Conservation (phyloP, 805 yeast species). For the Saccharomycopsis fermentans region DNA sequence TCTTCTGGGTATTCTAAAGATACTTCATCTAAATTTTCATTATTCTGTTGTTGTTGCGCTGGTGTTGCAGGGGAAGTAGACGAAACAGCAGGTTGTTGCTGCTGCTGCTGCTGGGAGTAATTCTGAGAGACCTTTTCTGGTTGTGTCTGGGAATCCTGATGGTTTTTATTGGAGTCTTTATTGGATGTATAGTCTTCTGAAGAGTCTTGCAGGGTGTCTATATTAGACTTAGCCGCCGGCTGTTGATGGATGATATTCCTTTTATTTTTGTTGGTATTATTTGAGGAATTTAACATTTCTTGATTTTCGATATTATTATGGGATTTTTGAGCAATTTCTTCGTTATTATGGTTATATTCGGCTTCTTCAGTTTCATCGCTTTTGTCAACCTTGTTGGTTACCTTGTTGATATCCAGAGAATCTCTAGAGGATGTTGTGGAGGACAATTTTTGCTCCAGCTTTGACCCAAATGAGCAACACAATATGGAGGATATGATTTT, state of each 20-base stretch:
- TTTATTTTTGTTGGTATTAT: not conserved
- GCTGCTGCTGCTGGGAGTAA: not conserved
- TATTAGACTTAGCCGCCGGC: not conserved
- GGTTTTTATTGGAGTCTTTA: not conserved
- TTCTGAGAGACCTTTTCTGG: not conserved
- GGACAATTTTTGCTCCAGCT: constrained; percentile 12
- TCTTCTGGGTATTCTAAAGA: constrained; percentile 1
- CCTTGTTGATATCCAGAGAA: constrained; percentile 8
- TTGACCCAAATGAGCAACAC: constrained; percentile 25
- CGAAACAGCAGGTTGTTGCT: not conserved
- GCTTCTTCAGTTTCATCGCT: constrained; percentile 12
- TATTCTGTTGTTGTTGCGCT: not conserved
- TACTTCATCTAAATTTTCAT: not conserved
- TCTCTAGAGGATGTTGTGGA: constrained; percentile 14
- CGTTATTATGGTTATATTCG: constrained; percentile 5
- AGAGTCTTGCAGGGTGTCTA: not conserved
- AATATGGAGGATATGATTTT: constrained; percentile 26
- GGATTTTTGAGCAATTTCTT: constrained; percentile 3
- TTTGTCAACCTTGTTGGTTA: constrained; percentile 7
- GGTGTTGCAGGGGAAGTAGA: not conserved
- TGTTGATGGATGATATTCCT: constrained; percentile 1
- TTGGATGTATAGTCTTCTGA: not conserved
- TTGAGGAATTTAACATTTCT: constrained; percentile 1
- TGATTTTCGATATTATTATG: constrained; percentile 6
- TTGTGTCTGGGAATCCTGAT: not conserved